These are phyloP conservation scores for Ganoderma resinaceum DNA, from an alignment of 1,284 basidiomycete species.

Conservation along the genomic window DNA sequence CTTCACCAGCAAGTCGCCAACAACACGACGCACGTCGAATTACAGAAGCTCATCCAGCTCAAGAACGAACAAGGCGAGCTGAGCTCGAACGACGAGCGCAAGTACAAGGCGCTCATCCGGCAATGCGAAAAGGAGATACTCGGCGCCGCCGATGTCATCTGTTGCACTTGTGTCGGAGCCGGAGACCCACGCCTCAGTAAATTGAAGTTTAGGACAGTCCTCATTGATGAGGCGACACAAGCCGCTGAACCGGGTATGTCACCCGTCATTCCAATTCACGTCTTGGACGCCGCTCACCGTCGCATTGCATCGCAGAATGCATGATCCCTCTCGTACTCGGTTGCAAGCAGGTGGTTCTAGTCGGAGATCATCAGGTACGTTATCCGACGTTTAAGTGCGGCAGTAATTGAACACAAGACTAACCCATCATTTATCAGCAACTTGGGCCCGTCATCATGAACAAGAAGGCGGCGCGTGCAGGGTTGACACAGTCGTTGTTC, in stretches of 20 bases:
- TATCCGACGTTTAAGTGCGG: background rate
- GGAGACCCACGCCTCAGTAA: conserved; percentile 96
- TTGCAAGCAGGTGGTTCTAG: conserved; percentile 98
- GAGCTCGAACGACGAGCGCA: conserved; percentile 95
- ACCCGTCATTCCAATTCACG: conserved; percentile 10
- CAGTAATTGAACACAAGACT: conserved; percentile 23
- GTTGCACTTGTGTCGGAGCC: conserved; percentile 97
- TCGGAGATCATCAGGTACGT: conserved; percentile 90
- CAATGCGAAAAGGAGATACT: conserved; percentile 98
- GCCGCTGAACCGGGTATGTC: conserved; percentile 93
- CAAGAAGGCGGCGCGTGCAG: conserved; percentile 98
- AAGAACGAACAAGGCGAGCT: conserved; percentile 98
- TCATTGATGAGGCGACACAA: conserved; percentile 99
- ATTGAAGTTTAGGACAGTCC: conserved; percentile 97
- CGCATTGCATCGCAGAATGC: conserved; percentile 69
- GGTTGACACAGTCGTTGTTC: conserved; percentile 96
- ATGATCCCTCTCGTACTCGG: conserved; percentile 99
- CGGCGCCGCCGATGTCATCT: conserved; percentile 95
- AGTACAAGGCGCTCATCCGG: conserved; percentile 95
- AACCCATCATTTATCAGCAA: conserved; percentile 59
- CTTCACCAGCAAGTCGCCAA: conserved; percentile 98
- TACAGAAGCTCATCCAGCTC: conserved; percentile 97
- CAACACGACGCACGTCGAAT: conserved; percentile 91
- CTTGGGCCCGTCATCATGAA: conserved; percentile 99
- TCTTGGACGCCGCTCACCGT: conserved; percentile 6